Conservation (phyloP, 345 rosid species). For the Syzygium grande region DNA sequence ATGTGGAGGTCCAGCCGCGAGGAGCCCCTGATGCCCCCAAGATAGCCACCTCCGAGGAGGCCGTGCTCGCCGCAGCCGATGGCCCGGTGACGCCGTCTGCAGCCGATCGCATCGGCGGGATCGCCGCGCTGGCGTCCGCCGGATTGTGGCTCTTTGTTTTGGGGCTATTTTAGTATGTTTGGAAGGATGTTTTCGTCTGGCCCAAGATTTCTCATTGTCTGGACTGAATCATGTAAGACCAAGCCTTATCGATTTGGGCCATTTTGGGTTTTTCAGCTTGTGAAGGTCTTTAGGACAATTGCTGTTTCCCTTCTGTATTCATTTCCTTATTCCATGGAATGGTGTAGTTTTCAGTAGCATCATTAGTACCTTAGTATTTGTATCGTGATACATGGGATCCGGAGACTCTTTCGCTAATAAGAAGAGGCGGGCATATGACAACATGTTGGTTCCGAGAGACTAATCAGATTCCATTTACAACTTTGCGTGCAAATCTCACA, state of each 20-base stretch:
- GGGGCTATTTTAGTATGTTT: not conserved
- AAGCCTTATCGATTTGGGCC: not conserved
- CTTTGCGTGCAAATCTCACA: not conserved
- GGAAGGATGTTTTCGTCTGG: not conserved
- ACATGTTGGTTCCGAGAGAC: not conserved
- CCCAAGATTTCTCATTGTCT: not conserved
- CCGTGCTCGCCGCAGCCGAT: conserved; percentile 9
- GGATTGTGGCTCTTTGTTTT: conserved; percentile 1
- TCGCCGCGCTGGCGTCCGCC: not conserved
- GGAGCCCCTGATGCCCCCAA: not conserved
- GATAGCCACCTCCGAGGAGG: not conserved
- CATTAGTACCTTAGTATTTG: not conserved
- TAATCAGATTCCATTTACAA: not conserved
- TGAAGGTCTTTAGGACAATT: not conserved
- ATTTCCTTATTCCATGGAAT: not conserved
- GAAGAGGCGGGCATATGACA: not conserved
- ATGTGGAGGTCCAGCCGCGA: conserved; percentile 31
- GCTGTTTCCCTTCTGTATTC: not conserved
- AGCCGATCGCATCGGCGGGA: conserved; percentile 1
- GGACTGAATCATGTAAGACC: not conserved
- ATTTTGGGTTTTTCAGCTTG: not conserved
- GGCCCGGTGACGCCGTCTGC: conserved; percentile 28
- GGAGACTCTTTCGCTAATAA: not conserved
- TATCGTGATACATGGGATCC: not conserved
- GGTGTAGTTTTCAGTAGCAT: not conserved